These are phyloP conservation scores for Myxozyma neotropica DNA, from an alignment of 805 yeast species.

Conservation along the genomic window DNA sequence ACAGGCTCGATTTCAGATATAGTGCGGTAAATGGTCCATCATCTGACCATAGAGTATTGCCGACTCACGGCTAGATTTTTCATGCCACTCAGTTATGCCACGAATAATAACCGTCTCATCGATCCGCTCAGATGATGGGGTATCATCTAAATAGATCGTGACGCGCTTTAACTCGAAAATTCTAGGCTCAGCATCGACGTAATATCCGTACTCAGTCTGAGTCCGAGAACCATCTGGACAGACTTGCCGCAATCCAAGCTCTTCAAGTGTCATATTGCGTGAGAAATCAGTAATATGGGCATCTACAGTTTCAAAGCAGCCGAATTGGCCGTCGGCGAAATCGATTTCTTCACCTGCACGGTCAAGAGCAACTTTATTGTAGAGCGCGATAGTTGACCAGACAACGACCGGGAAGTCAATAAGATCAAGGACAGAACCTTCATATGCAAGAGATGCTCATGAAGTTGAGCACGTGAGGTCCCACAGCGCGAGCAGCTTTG, in stretches of 20 bases:
- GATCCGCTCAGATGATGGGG: constrained; percentile 2
- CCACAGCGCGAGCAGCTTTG: not conserved
- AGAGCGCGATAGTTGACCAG: not conserved
- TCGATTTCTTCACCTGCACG: not conserved
- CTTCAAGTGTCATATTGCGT: not conserved
- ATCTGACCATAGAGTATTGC: constrained; percentile 2
- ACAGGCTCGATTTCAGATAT: not conserved
- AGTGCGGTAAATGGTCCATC: constrained; percentile 6
- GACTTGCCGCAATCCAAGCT: not conserved
- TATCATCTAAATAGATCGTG: not conserved
- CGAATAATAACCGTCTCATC: constrained; percentile 9
- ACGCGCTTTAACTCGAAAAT: constrained; percentile 1
- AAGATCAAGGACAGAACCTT: constrained; percentile 10
- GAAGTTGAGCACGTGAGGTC: not conserved
- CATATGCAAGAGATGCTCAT: constrained; percentile 2
- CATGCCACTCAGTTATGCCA: constrained; percentile 15
- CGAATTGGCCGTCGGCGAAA: not conserved
- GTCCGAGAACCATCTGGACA: not conserved
- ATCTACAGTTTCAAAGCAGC: not conserved
- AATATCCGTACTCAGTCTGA: not conserved
- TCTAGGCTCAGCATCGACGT: constrained; percentile 2
- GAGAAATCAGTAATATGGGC: constrained; percentile 6
- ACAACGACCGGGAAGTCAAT: constrained; percentile 16
- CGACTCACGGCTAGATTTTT: not conserved
- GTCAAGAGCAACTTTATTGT: constrained; percentile 5